Evolutionary conservation across 139 green algal genomes (phyloP).

Genomic region (Raphidocelis subcapitata): DNA sequence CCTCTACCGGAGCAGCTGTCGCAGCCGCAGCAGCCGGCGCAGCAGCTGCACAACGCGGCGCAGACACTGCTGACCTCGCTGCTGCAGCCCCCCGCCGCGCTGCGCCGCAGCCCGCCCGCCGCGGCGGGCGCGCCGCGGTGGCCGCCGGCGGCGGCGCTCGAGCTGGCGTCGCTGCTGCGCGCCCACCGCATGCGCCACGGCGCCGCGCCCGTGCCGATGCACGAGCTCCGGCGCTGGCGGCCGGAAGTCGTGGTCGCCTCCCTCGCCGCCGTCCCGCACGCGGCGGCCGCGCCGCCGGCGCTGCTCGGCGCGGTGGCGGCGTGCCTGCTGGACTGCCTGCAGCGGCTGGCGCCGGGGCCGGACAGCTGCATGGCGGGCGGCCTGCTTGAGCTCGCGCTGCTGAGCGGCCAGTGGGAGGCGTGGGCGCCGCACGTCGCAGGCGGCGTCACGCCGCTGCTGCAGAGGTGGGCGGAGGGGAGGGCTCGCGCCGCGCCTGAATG

Average conservation of each 20-base stretch:
- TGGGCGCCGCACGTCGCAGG: constrained; percentile 15
- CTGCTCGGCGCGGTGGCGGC: constrained; percentile 15
- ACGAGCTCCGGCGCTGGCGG: not conserved
- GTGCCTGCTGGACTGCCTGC: constrained; percentile 8
- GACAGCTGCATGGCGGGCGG: constrained; percentile 19
- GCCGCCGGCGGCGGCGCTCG: not conserved
- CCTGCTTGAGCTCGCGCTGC: constrained; percentile 13
- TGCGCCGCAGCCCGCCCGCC: not conserved
- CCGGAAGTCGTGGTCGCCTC: not conserved
- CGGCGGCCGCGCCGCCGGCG: constrained; percentile 3
- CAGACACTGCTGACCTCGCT: constrained; percentile 20
- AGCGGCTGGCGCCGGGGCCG: constrained; percentile 7
- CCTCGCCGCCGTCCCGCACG: not conserved
- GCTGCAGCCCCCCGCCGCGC: constrained; percentile 4
- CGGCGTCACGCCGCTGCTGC: constrained; percentile 7
- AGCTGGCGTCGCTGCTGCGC: not conserved
- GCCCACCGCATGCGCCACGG: not conserved
- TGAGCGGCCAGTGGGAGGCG: not conserved
- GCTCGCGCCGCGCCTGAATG: not conserved
- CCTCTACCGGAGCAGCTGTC: too few species aligned
- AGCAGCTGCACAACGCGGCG: constrained; percentile 8
- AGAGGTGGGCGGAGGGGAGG: constrained; percentile 8
- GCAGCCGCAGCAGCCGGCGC: not conserved
- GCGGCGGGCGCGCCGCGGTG: not conserved
- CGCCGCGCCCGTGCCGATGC: not conserved